A percentile compares a stretch with the other conserved stretches of the same genome.
Conservation (phyloP, 208 protist genomes). For the Porcisia deanei region DNA sequence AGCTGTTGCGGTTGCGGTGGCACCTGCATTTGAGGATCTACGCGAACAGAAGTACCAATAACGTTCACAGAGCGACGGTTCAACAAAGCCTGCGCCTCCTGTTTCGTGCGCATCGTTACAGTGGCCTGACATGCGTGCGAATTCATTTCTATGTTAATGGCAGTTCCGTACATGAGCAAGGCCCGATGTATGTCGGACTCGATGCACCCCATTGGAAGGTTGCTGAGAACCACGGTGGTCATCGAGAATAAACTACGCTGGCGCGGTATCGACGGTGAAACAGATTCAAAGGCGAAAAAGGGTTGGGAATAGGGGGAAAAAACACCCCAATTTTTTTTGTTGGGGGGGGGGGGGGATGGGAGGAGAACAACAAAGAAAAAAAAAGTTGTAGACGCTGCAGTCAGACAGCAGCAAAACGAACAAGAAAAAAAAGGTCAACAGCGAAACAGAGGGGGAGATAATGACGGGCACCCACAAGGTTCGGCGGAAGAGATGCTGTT, state of each 20-base stretch:
- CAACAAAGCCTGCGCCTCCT: conserved; percentile 72
- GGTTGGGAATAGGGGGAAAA: neutral
- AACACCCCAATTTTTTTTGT: neutral
- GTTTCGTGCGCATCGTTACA: conserved; percentile 74
- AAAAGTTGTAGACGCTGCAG: neutral
- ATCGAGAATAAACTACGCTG: conserved; percentile 15
- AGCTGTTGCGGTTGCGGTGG: neutral
- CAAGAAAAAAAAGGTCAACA: conserved; percentile 17
- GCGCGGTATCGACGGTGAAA: neutral
- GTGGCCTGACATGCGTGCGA: conserved; percentile 51
- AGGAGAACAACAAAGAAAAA: too few relatives aligned
- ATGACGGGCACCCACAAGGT: neutral
- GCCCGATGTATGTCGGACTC: conserved; percentile 78
- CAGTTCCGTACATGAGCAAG: conserved; percentile 78
- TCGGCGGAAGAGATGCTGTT: too few relatives aligned
- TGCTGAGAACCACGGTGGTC: conserved; percentile 64
- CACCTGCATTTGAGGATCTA: conserved; percentile 38
- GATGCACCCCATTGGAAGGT: conserved; percentile 66
- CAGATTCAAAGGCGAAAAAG: neutral
- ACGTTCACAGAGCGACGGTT: conserved; percentile 70
- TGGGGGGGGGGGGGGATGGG: too few relatives aligned
- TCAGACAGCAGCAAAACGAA: conserved; percentile 12
- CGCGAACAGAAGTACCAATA: conserved; percentile 61
- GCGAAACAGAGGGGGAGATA: too few relatives aligned
- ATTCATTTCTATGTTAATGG: conserved; percentile 54